Evolutionary conservation across 768 basidiomycete species (phyloP).

Genomic region (Psilocybe sp.): DNA sequence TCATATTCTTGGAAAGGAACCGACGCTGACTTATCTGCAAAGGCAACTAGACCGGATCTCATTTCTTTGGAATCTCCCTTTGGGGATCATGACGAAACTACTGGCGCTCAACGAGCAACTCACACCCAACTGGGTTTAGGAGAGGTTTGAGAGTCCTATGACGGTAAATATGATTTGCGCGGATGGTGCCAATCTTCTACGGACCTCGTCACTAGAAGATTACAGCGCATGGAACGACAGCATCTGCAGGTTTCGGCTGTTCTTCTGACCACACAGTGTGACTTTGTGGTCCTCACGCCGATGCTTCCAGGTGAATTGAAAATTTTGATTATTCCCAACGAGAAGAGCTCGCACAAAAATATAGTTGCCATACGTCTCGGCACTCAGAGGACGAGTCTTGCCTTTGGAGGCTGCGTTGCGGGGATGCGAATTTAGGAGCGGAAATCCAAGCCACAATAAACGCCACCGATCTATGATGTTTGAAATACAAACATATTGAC

Average conservation of each 20-base stretch:
- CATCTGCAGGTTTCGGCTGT: conserved; percentile 50
- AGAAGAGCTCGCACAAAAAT: conserved; percentile 3
- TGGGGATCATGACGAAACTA: conserved; percentile 39
- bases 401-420: conserved; percentile 67
- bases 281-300: conserved; percentile 3
- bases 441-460: conserved; percentile 12
- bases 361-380: conserved; percentile 51
- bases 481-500: neutral
- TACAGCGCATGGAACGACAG: conserved; percentile 44
- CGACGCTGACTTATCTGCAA: conserved; percentile 5
- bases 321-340: conserved; percentile 39
- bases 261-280: neutral
- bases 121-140: conserved; percentile 41
- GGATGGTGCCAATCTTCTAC: conserved; percentile 69
- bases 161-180: conserved; percentile 39
- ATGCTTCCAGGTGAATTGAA: conserved; percentile 59
- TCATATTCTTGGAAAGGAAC: too few relatives aligned
- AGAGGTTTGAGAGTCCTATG: conserved; percentile 52
- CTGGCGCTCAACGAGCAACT: conserved; percentile 10
- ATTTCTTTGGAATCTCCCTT: conserved; percentile 77
- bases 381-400: conserved; percentile 70
- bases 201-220: conserved; percentile 48
- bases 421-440: conserved; percentile 33
- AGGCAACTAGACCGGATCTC: conserved; percentile 48
- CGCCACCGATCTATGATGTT: neutral